Base-by-base conservation (phyloP, 2,329 filamentous ascomycete genomes). In the Fusarium udum region DNA sequence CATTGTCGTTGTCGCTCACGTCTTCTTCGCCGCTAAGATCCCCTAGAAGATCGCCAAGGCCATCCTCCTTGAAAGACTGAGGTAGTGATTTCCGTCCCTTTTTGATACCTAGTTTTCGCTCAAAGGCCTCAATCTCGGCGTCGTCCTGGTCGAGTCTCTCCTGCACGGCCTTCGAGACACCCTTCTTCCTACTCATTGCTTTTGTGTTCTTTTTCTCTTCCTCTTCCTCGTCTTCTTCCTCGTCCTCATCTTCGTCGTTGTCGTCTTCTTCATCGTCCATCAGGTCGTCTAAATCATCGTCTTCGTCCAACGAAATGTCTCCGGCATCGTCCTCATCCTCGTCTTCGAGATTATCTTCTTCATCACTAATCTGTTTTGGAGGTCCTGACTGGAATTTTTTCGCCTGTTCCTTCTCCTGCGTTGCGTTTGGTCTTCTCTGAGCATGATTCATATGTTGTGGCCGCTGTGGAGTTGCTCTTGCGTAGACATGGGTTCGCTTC, bases 61-160 rank as follows among this genome's bases (percentile, higher is more conserved):
- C 95, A 78, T 98, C 95, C 12, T 97, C 93, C 26, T 90, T 88
- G 76, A 95, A 94, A 0, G 90, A 86, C 73, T 93, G 92, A 0
- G 92, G 91, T 10, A 94, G 82, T 37, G 89, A 91, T 78, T 94
- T 97, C 68, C 92, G 92, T 31, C 90, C 90, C 79, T 92, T 93
- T 73, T 88, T 91, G 39, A 98, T 87, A 0, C 96, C 95, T 7
- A 99, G 84, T 78, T 93, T 97, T 81, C 92, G 95, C 83, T 99
- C 96, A 37, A 98, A 85, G 6, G 91, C 91, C 26, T 92, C 92
- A 75, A 99, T 98, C 76, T 97, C 94, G 5, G 91, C 93, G 78
- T 98, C 95, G 66, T 99, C 95, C 69, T 93, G 87, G 2, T 89
- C 91, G 9, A 98, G 84, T 75, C 88, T 78, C 87, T 89, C n/a